Evolutionary conservation across 768 basidiomycete genomes (phyloP).

Genomic region (Trametes sanguinea): DNA sequence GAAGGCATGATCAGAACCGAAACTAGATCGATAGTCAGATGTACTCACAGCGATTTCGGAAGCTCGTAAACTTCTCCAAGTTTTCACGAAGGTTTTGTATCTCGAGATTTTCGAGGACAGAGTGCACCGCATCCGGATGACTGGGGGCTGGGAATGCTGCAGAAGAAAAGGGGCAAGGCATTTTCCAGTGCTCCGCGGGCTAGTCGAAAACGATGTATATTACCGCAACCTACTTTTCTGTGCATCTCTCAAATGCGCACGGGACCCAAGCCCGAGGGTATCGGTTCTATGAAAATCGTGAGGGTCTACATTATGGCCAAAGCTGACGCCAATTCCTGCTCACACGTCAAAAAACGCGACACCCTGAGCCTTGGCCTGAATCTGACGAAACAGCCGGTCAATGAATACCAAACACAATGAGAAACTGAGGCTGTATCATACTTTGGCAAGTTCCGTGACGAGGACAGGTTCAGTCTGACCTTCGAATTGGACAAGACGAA

Average conservation of each 20-base stretch:
- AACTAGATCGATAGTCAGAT: not conserved
- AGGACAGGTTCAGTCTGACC: slow-evolving; percentile 62
- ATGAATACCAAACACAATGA: slow-evolving; percentile 1
- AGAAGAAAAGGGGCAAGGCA: slow-evolving; percentile 23
- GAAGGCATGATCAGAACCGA: slow-evolving; percentile 15
- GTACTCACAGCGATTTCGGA: slow-evolving; percentile 67
- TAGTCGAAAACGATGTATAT: too few relatives aligned
- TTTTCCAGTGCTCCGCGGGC: too few relatives aligned
- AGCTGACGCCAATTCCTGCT: not conserved
- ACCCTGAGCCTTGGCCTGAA: slow-evolving; percentile 75
- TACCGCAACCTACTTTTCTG: too few relatives aligned
- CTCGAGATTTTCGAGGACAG: slow-evolving; percentile 68
- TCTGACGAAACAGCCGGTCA: slow-evolving; percentile 43
- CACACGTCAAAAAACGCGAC: slow-evolving; percentile 88
- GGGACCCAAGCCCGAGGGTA: slow-evolving; percentile 38
- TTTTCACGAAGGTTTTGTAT: slow-evolving; percentile 64
- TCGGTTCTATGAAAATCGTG: slow-evolving; percentile 58
- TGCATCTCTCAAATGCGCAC: too few relatives aligned
- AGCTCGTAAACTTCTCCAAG: slow-evolving; percentile 66
- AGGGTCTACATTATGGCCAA: too few relatives aligned
- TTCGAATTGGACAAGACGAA: slow-evolving; percentile 75
- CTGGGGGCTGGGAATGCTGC: slow-evolving; percentile 60
- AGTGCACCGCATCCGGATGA: slow-evolving; percentile 54
- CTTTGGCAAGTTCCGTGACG: slow-evolving; percentile 91
- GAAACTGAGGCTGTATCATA: slow-evolving; percentile 27